These are phyloP conservation scores for Capillidium heterosporum DNA, from an alignment of 371 early-diverging fungal species.

Conservation along the genomic window DNA sequence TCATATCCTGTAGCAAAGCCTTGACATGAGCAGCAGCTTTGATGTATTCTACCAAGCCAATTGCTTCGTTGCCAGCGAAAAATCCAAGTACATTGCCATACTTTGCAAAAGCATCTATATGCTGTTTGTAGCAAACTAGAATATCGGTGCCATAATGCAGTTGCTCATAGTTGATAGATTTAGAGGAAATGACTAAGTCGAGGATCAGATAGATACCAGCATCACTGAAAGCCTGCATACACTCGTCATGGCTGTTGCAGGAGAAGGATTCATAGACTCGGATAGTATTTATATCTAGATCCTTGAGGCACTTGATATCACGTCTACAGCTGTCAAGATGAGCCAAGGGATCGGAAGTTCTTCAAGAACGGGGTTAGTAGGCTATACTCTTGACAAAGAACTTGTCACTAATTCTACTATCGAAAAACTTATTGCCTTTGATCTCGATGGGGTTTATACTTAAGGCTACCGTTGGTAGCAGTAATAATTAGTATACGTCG, in stretches of 20 bases:
- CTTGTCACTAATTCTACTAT: conserved; percentile 45
- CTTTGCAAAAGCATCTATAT: conserved; percentile 41
- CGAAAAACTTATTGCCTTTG: conserved; percentile 54
- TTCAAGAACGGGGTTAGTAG: conserved; percentile 47
- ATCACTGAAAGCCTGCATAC: conserved; percentile 48
- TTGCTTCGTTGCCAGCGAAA: conserved; percentile 66
- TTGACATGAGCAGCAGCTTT: conserved; percentile 50
- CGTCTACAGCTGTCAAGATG: conserved; percentile 37
- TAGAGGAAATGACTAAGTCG: conserved; percentile 40
- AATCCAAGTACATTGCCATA: conserved; percentile 50
- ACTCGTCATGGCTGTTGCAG: conserved; percentile 49
- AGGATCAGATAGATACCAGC: conserved; percentile 52
- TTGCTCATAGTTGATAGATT: conserved; percentile 38
- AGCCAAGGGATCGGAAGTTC: conserved; percentile 36
- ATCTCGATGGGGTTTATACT: conserved; percentile 40
- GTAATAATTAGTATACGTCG: background rate
- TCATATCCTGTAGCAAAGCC: conserved; percentile 51
- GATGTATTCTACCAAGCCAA: conserved; percentile 43
- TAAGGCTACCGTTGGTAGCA: background rate
- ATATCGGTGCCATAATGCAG: conserved; percentile 42
- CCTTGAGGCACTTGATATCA: conserved; percentile 42
- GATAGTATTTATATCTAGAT: conserved; percentile 49
- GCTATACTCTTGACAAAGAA: conserved; percentile 66
- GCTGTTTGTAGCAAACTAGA: conserved; percentile 29
- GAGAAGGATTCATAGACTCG: conserved; percentile 47